A percentile compares a stretch with the other conserved stretches of the same genome.
Evolutionary conservation across 352 stramenopile genomes (phyloP).

Genomic region (Phytophthora agathidicida): DNA sequence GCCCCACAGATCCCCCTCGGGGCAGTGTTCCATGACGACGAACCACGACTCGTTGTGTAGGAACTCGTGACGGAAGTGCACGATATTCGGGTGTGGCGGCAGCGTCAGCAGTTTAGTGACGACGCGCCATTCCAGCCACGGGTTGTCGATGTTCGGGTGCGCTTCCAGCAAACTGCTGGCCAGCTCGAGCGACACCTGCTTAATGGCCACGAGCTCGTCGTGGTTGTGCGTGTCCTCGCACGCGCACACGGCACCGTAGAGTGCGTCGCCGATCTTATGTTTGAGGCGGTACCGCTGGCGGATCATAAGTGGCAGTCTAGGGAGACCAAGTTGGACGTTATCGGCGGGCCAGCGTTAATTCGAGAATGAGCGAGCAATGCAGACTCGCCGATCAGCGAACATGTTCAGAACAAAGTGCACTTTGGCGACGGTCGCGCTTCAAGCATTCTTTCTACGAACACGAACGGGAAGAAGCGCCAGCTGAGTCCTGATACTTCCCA

Average conservation of each 20-base stretch:
- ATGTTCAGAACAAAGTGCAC: too few relatives aligned
- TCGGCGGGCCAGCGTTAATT: too few relatives aligned
- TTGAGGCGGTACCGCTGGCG: constrained; percentile 27
- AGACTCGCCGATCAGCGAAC: too few relatives aligned
- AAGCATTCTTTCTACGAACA: too few relatives aligned
- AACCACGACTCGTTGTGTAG: constrained; percentile 48
- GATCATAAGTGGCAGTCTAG: too few relatives aligned
- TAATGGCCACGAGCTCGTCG: constrained; percentile 52
- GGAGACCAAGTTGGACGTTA: too few relatives aligned
- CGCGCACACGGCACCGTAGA: constrained; percentile 52
- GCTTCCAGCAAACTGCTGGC: constrained; percentile 27
- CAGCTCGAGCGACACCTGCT: constrained; percentile 40
- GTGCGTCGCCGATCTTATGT: constrained; percentile 34
- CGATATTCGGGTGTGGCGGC: constrained; percentile 44
- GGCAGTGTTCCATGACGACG: constrained; percentile 60
- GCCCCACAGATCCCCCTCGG: constrained; percentile 47
- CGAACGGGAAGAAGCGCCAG: too few relatives aligned
- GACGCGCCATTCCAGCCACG: constrained; percentile 37
- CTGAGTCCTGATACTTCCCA: too few relatives aligned
- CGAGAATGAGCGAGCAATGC: too few relatives aligned
- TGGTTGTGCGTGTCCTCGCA: constrained; percentile 34
- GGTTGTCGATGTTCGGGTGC: constrained; percentile 44
- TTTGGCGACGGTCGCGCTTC: too few relatives aligned
- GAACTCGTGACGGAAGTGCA: constrained; percentile 48
- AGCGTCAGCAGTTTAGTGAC: constrained; percentile 19